These are phyloP conservation scores for Sordaria brevicollis DNA, from an alignment of 495 filamentous ascomycete genomes.

Conservation along the genomic window DNA sequence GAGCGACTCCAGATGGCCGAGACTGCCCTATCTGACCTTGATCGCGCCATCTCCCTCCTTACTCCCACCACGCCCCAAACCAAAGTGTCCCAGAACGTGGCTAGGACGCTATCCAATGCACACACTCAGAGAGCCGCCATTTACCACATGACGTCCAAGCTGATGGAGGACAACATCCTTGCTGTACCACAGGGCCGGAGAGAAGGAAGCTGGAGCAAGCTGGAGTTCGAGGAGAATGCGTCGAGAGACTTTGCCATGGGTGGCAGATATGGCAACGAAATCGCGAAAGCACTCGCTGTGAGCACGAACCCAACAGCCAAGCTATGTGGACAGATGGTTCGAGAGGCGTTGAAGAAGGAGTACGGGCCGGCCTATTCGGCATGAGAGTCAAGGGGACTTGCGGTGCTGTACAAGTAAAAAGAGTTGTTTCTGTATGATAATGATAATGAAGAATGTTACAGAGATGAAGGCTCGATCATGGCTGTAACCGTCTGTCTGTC, in stretches of 20 bases:
- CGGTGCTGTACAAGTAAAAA: background rate
- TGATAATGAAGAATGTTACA: background rate
- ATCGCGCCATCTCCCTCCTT: constrained; percentile 55
- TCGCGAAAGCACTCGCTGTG: constrained; percentile 67
- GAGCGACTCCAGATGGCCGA: constrained; percentile 25
- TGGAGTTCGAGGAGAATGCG: constrained; percentile 60
- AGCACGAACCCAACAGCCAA: constrained; percentile 80
- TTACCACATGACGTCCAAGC: constrained; percentile 52
- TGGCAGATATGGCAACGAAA: constrained; percentile 66
- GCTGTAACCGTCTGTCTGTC: background rate
- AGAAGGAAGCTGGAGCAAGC: constrained; percentile 34
- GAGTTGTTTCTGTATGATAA: background rate
- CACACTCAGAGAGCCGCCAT: constrained; percentile 71
- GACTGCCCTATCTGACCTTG: constrained; percentile 48
- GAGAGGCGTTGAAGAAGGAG: constrained; percentile 77
- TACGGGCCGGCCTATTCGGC: constrained; percentile 30
- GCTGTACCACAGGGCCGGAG: constrained; percentile 21
- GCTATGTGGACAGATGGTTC: constrained; percentile 79
- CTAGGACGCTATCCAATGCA: constrained; percentile 54
- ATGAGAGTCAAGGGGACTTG: constrained; percentile 5
- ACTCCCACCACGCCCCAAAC: constrained; percentile 40
- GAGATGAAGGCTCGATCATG: background rate
- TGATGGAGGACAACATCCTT: constrained; percentile 12
- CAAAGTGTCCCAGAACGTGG: constrained; percentile 48
- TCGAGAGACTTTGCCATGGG: constrained; percentile 65